Conservation (phyloP, 768 basidiomycete species). For the Naematelia encephala region DNA sequence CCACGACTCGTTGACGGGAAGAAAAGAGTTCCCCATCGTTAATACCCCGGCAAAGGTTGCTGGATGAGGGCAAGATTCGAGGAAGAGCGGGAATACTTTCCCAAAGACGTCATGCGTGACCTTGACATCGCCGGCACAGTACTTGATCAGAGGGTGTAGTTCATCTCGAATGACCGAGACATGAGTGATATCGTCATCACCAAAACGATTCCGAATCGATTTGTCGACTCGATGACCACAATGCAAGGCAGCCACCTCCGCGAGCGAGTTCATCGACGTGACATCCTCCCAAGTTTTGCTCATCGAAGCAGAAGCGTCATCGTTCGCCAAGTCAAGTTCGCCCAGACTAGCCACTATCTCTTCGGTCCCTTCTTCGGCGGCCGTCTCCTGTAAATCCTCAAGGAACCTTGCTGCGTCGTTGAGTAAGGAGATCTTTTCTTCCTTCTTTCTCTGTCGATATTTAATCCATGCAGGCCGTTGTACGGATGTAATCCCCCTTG, state of each 20-base stretch:
- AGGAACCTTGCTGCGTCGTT: constrained; percentile 49
- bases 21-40: constrained; percentile 85
- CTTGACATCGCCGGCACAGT: constrained; percentile 80
- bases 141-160: constrained; percentile 70
- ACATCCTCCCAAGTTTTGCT: constrained; percentile 85
- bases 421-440: constrained; percentile 53
- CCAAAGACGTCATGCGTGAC: constrained; percentile 79
- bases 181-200: constrained; percentile 67
- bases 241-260: constrained; percentile 86
- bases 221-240: constrained; percentile 79
- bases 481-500: constrained; percentile 88
- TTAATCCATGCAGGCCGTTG: constrained; percentile 92
- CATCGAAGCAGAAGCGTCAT: constrained; percentile 22
- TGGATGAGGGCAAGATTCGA: constrained; percentile 80
- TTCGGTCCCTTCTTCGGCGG: constrained; percentile 48
- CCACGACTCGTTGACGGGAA: constrained; percentile 89
- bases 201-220: constrained; percentile 57
- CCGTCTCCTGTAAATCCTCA: constrained; percentile 38
- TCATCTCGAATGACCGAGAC: constrained; percentile 65
- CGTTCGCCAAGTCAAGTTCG: constrained; percentile 11
- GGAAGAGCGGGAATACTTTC: constrained; percentile 74
- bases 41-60: constrained; percentile 87
- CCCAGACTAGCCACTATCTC: constrained; percentile 28
- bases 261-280: constrained; percentile 85
- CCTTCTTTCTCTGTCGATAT: constrained; percentile 68